Base-by-base conservation (phyloP, 495 filamentous ascomycete species). In the Penicillium malachiteum region DNA sequence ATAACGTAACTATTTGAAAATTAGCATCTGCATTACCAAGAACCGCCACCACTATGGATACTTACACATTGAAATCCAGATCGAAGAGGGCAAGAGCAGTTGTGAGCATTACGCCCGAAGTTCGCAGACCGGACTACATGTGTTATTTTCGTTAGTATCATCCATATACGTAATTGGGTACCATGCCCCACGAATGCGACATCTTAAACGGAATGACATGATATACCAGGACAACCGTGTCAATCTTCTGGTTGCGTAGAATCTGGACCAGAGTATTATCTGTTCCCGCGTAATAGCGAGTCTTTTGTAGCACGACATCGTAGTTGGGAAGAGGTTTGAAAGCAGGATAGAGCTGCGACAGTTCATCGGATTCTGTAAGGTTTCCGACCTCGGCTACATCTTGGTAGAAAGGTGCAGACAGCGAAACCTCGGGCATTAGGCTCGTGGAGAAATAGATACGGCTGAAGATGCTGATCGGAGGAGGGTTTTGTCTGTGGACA, bases 391-490 rank as follows among this genome's bases (percentile, higher is more conserved):
- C 12, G 26, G 48, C 34, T 21, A 50, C 9, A 21, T 6, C 17
- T 14, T 16, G 37, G 8, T 12, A 12, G 33, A 50, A 50, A 21
- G 48, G 48, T 12, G 34, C 33, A 50, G 7, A 17, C 9, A 34
- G 13, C 4, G 48, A 40, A 10, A 50, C 38, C 48, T 50, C 48
- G 3, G 48, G 48, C 17, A 50, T 16, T 1, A 50, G 48, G 16
- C 18, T 17, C 21, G n/a, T 50, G 14, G 32, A 37, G 16, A 14
- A 17, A 37, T 50, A 50, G 12, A 50, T 3, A 5, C 48, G 33
- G 16, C 48, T 50, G 34, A 50, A 50, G 4, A 50, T 50, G 33
- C 48, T 50, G 16, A 50, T 50, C 14, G 48, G 48, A 35, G 48
- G 48, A 39, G 48, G 48, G 10, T 33, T 39, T 26, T 21, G 48